Evolutionary conservation across 176 grass and related monocot species (phyloP), one percentile per base, ranked within the genome.

Genomic region (Eragrostis nindensis): DNA sequence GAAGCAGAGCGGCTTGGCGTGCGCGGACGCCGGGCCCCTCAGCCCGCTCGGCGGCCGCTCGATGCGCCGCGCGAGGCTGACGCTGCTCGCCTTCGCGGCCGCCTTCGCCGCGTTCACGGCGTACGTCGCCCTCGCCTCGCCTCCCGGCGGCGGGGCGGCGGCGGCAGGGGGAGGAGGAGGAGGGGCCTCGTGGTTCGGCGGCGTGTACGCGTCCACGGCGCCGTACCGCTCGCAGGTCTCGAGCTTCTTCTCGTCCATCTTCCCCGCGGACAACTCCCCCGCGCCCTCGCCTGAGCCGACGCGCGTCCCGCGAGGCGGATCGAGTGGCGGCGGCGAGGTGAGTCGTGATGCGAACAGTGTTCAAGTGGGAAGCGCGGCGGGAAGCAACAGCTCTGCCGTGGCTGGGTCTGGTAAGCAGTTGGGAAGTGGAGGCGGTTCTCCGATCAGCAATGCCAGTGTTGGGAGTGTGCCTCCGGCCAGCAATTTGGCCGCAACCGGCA

Each of bases 151-250:
- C 36, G 30, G 30, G 24, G 49, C 27, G 49, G 43, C 80, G 10
- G 3, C 19, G 78, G 7, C 17, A 21, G 48, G 9, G 32, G 54
- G 77, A 3, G 80, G 25, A 27, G 76, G 47, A 1, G 85, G 45
- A 15, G 78, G 36, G 17, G 41, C 87, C 11, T 86, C 88, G 46
- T 89, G 88, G 96, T 93, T 91, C 84, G 84, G 82, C 87, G 86
- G 90, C 46, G 73, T 90, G 66, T 90, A 91, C 70, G 49, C 76
- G 1, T 93, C 96, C 73, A 94, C 96, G 27, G 82, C 86, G 76
- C 78, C 90, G 6, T 95, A 93, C 67, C 86, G 84, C 68, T 93
- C 90, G n/a, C 90, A 93, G 82, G 76, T 99, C 16, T 95, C 96
- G 1, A 73, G 43, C 12, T 55, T 95, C 57, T 89, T 99, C 82